Percentiles rank a stretch among this genome's conserved stretches.
Conservation (phyloP, 2,329 filamentous ascomycete genomes). For the Amauroascus niger region DNA sequence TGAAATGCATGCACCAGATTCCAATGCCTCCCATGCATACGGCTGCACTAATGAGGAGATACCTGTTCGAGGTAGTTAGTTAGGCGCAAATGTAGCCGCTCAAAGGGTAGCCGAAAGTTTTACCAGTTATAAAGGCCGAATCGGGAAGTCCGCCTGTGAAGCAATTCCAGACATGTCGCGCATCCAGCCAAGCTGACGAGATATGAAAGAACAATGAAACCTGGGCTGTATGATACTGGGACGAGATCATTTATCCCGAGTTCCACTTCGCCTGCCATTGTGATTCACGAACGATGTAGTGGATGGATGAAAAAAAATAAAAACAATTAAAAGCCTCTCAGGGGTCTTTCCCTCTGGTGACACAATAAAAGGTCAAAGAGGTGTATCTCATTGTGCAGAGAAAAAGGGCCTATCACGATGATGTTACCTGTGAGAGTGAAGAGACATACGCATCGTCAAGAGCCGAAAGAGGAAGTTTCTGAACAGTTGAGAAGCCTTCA, state of each 20-base stretch:
- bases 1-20: conserved; percentile 74
- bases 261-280: conserved; percentile 1
- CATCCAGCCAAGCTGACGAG: conserved; percentile 65
- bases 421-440: background rate
- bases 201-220: conserved; percentile 59
- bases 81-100: background rate
- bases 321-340: background rate
- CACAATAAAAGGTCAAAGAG: background rate
- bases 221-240: conserved; percentile 39
- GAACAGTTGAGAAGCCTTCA: background rate
- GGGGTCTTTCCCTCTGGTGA: background rate
- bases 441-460: background rate
- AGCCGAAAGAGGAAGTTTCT: background rate
- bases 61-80: conserved; percentile 20
- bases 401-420: background rate
- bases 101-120: conserved; percentile 18
- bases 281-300: background rate
- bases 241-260: conserved; percentile 1
- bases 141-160: conserved; percentile 63
- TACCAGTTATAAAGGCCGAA: conserved; percentile 62
- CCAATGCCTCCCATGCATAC: conserved; percentile 64
- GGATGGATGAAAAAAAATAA: background rate
- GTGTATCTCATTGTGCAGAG: background rate
- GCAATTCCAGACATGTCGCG: conserved; percentile 67
- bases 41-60: conserved; percentile 54